phyloP scores from a whole-genome alignment of 2,329 filamentous ascomycete species.

The Sphaerulina musiva region DNA sequence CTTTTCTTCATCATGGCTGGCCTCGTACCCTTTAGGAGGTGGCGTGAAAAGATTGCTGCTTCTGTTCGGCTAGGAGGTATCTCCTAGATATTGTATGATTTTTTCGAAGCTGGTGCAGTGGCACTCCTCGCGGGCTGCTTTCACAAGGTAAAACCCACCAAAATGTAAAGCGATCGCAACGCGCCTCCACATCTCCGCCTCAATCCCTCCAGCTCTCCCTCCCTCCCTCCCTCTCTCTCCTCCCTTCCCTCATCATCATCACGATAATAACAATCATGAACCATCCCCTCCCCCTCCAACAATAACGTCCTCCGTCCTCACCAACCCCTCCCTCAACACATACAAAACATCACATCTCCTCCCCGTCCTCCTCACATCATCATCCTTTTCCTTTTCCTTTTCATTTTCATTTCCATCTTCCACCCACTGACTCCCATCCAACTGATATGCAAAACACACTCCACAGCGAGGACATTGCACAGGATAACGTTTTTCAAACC shows the following conservation, averaged over 20 bases:
- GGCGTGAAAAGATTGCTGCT: too few species aligned
- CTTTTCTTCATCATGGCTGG: background rate
- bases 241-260: constrained; percentile 1
- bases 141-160: too few species aligned
- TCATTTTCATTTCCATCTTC: too few species aligned
- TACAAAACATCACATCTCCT: constrained; percentile 47
- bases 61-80: too few species aligned
- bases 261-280: too few species aligned
- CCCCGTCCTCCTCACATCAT: constrained; percentile 29
- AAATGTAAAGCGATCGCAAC: too few species aligned
- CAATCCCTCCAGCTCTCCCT: background rate
- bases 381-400: too few species aligned
- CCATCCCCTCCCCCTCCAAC: background rate
- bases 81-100: background rate
- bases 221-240: background rate
- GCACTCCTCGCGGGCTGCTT: background rate
- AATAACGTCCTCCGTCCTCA: constrained; percentile 53
- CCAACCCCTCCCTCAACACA: constrained; percentile 54
- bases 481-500: constrained; percentile 60
- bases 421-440: constrained; percentile 49
- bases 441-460: constrained; percentile 56
- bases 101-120: background rate
- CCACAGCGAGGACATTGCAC: constrained; percentile 56
- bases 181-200: too few species aligned
- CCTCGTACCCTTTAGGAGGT: too few species aligned